Conservation (phyloP, 2,329 filamentous ascomycete species). For the Penicillium frequentans region DNA sequence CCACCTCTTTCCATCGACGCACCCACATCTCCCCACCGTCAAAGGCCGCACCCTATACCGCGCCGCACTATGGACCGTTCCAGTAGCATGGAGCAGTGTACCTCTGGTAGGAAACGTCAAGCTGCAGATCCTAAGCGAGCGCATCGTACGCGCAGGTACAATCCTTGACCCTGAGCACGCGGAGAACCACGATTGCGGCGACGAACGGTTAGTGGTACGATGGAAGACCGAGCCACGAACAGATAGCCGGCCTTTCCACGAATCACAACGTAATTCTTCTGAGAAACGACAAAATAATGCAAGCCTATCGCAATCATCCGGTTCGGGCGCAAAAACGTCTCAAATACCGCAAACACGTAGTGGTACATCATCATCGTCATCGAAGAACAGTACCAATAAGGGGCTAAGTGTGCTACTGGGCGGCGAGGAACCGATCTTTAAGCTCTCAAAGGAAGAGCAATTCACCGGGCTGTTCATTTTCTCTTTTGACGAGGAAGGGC, state of each 20-base stretch:
- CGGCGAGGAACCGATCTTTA: slow-evolving; percentile 52
- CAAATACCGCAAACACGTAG: slow-evolving; percentile 3
- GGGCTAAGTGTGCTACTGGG: slow-evolving; percentile 50
- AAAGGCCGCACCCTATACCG: slow-evolving; percentile 87
- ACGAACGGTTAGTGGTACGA: slow-evolving; percentile 83
- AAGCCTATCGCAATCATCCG: slow-evolving; percentile 10
- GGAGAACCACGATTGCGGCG: slow-evolving; percentile 37
- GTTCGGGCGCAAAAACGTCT: background rate
- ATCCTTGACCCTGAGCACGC: slow-evolving; percentile 36
- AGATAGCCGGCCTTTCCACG: slow-evolving; percentile 24
- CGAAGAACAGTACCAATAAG: slow-evolving; percentile 37
- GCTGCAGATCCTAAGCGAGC: slow-evolving; percentile 83
- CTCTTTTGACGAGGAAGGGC: slow-evolving; percentile 85
- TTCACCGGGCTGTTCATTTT: slow-evolving; percentile 94
- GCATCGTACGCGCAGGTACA: slow-evolving; percentile 67
- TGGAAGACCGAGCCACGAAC: slow-evolving; percentile 68
- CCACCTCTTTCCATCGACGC: slow-evolving; percentile 63
- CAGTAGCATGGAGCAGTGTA: slow-evolving; percentile 91
- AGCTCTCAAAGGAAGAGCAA: slow-evolving; percentile 64
- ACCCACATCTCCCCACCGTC: slow-evolving; percentile 77
- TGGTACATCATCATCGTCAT: slow-evolving; percentile 23
- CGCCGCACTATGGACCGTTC: slow-evolving; percentile 92
- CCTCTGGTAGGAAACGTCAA: slow-evolving; percentile 88
- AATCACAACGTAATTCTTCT: background rate
- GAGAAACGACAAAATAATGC: background rate